A percentile compares a stretch with the other conserved stretches of the same genome.
Evolutionary conservation across 2,329 filamentous ascomycete species (phyloP).

Genomic region (Talaromyces sp.): DNA sequence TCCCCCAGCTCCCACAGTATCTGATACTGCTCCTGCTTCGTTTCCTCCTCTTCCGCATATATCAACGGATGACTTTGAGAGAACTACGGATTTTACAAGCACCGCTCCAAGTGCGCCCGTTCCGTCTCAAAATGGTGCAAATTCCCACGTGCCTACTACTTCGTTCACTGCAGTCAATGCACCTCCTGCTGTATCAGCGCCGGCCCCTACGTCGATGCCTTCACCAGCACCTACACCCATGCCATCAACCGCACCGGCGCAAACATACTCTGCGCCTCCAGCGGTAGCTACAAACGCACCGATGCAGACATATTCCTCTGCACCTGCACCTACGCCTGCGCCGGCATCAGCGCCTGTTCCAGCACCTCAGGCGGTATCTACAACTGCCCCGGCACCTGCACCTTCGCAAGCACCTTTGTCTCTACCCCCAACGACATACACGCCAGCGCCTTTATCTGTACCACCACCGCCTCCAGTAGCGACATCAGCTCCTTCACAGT

Average conservation of each 20-base stretch:
- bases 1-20: not conserved
- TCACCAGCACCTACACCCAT: slow-evolving; percentile 29
- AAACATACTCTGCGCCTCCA: not conserved
- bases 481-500: slow-evolving; percentile 26
- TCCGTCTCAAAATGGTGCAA: not conserved
- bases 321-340: not conserved
- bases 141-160: not conserved
- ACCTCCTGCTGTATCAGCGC: not conserved
- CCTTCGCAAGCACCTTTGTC: slow-evolving; percentile 10
- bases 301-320: not conserved
- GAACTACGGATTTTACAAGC: not conserved
- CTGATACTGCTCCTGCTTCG: not conserved
- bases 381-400: slow-evolving; percentile 36
- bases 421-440: slow-evolving; percentile 18
- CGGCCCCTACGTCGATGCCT: slow-evolving; percentile 18
- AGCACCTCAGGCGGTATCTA: slow-evolving; percentile 14
- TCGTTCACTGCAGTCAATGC: slow-evolving; percentile 4
- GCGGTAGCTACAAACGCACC: not conserved
- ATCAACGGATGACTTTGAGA: slow-evolving; percentile 16
- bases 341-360: not conserved
- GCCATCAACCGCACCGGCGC: slow-evolving; percentile 22
- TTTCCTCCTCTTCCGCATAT: slow-evolving; percentile 16
- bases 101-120: not conserved
- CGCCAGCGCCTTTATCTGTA: slow-evolving; percentile 35
- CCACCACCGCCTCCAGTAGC: slow-evolving; percentile 21